Base-by-base conservation (phyloP, 805 yeast species). In the Pichia gijzeniarum region DNA sequence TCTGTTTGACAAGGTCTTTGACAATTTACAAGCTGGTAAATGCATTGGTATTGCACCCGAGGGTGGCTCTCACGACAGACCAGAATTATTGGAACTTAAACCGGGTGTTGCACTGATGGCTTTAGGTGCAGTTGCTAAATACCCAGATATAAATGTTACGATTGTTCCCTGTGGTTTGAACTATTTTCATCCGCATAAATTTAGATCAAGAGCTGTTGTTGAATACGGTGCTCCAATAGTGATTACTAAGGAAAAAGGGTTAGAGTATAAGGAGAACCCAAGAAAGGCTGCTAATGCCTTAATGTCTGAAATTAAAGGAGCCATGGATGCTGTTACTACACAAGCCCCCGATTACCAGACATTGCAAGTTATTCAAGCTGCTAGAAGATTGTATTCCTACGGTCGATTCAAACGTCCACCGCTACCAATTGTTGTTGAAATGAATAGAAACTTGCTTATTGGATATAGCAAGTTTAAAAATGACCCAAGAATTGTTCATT, bases 61-160 rank as follows among this genome's bases (percentile, higher is more conserved):
- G 69, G 99, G 99, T 47, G 99, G 99, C 2, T 89, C 97, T n/a
- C 99, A 91, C 59, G 99, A 91, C 61, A 74, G 98, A 53, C 80
- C 98, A 1, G 91, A 88, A 46, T 66, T 91, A 50, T 72, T 93
- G 42, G 99, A 98, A 0, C 70, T 91, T 53, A 93, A 93, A 61
- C 96, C 98, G 0, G 99, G 99, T 47, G 96, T 93, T 10, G 97
- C 95, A 3, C 85, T 91, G 45, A 93, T 91, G 98, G 99, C 97
- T 0, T 70, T 91, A 27, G 99, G 99, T 4, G 88, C 98, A 12
- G 77, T 86, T 70, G 82, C 80, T 9, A 74, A 80, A 53, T 58
- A 60, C 35, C 85, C 90, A 0, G 76, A 77, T 35, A 77, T 81
- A 34, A 79, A 80, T 45, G 89, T 91, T 3, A 79, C 78, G 49